Base-by-base conservation (phyloP, 306 rosid species). In the Citrullus mucosospermus region DNA sequence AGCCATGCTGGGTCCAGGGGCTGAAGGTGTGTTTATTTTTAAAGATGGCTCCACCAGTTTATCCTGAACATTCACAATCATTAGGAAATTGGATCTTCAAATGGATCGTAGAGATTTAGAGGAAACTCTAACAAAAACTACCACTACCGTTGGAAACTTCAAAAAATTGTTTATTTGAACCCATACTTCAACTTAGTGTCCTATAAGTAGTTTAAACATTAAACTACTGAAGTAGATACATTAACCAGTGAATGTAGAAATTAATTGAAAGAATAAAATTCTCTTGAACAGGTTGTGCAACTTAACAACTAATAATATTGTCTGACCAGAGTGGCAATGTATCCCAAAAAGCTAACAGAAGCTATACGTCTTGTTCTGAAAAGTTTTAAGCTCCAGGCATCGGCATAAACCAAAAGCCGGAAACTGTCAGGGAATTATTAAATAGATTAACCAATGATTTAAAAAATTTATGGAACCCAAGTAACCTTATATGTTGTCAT, bases 61-160 rank as follows among this genome's bases (percentile, higher is more conserved):
- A 89, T 92, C 99, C 99, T 95, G 93, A 92, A 90, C 88, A 91
- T 89, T 87, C 86, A 86, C 6, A 53, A 53, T 17, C 57, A 14
- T 53, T 90, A 88, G 91, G 91, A 83, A 85, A 89, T 85, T 78
- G 88, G 91, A 88, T 91, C 90, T 83, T 89, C 91, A 71, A 85
- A 86, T 85, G 89, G 87, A 90, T 87, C 89, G 88, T 80, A 88
- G 86, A 87, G 89, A 88, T 82, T 85, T 78, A 46, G 76, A 71
- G 34, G 9, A 38, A 44, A 13, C 18, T 69, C 32, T 11, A 46
- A 3, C 5, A 51, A 71, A 15, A 71, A 14, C 15, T 70, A 71
- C 6, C 53, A 46, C 58, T 13, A 13, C 12, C 7, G 22, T 38
- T 20, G 55, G 46, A 48, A 69, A 69, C 75, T 43, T 69, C 8